Conservation (phyloP, 176 grass and related monocot genomes). For the Chloris gayana region DNA sequence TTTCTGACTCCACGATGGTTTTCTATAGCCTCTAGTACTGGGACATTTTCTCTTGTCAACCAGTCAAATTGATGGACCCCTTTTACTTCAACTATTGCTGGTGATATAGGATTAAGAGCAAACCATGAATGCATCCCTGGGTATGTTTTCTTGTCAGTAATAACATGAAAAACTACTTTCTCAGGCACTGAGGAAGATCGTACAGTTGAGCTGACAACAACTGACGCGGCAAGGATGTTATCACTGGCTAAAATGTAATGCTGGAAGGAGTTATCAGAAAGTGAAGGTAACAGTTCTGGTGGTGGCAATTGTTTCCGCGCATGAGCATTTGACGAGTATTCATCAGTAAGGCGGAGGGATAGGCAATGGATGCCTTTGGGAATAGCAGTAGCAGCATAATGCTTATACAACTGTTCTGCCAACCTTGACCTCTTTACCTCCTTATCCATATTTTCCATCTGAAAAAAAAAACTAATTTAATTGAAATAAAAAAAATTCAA, state of each 20-base stretch:
- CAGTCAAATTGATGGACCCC: slow-evolving; percentile 95
- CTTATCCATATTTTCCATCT: slow-evolving; percentile 97
- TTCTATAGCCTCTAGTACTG: slow-evolving; percentile 91
- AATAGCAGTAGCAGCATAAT: slow-evolving; percentile 89
- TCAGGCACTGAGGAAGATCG: slow-evolving; percentile 63
- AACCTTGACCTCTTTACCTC: slow-evolving; percentile 78
- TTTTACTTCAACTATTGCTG: slow-evolving; percentile 90
- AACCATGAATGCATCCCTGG: slow-evolving; percentile 99
- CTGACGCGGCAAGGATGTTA: slow-evolving; percentile 91
- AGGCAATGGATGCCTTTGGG: slow-evolving; percentile 93
- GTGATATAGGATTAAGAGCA: slow-evolving; percentile 86
- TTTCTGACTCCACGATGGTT: slow-evolving; percentile 76
- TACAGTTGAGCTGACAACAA: slow-evolving; percentile 82
- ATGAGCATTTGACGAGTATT: slow-evolving; percentile 97
- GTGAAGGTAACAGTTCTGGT: slow-evolving; percentile 86
- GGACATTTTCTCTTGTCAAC: slow-evolving; percentile 96
- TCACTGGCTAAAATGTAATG: slow-evolving; percentile 92
- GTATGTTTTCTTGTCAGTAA: slow-evolving; percentile 96
- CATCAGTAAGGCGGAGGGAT: slow-evolving; percentile 91
- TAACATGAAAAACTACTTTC: slow-evolving; percentile 90
- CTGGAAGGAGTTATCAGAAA: slow-evolving; percentile 82
- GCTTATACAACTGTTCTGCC: slow-evolving; percentile 85
- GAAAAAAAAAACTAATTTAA: slow-evolving; percentile 24
- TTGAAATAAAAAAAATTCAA: not conserved
- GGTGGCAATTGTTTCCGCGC: slow-evolving; percentile 91